Evolutionary conservation across 805 yeast genomes (phyloP), one percentile per base, ranked within the genome.

Genomic region (Metschnikowia anglica): DNA sequence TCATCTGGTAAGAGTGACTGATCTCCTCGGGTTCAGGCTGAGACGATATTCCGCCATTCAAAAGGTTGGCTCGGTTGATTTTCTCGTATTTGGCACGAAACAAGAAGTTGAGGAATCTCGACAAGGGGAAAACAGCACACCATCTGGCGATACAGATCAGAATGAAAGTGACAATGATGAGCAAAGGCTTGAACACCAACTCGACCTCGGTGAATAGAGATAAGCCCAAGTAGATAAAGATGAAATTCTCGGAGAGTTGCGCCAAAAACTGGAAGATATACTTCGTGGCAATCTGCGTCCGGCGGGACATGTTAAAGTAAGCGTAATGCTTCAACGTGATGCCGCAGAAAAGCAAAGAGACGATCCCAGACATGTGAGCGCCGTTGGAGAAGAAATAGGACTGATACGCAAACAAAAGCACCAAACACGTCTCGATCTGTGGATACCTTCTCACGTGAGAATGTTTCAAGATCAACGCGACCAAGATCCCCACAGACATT

Each of bases 321-420:
- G 98, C 99, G 60, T 93, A 93, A 65, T 95, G 98, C 63, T 91
- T 93, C 62, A 93, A 70, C 1, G 99, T 91, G 49, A 93, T 93
- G 42, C 99, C 99, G 62, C 97, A 91, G 68, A 93, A 93, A 52
- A 93, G 68, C 52, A 93, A 72, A 1, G 97, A 89, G 5, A 91
- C 98, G 51, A 91, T 91, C 34, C 99, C 99, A 5, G 98, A 90
- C 99, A 93, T 93, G 62, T 95, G 99, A 56, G 98, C 95, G 37
- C 99, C 99, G 59, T 93, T 93, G 32, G 98, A 90, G 65, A 93
- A 93, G 72, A 93, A 93, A 65, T 93, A 93, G 0, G 97, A 88
- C 56, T 89, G 96, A 62, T 93, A 93, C 13, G 98, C 97, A 61
- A 90, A 82, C 53, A 93, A 68, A 34, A 93, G 68, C 21, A 93